Base-by-base conservation (phyloP, 176 grass and related monocot species). In the Dendrocalamus sinicus region DNA sequence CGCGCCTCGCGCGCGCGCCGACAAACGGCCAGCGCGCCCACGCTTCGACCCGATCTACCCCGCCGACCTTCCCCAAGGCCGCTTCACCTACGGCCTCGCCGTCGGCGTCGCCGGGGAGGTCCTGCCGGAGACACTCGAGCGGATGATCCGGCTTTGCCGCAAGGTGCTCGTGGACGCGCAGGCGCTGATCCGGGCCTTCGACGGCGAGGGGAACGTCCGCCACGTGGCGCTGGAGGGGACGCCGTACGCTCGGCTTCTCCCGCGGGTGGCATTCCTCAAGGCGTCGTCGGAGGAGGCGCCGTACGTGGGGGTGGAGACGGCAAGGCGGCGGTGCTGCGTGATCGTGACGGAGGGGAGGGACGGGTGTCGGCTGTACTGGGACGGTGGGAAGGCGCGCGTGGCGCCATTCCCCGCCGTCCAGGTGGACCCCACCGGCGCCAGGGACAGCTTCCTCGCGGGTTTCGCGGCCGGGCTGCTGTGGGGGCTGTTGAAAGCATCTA, bases 371-470 rank as follows among this genome's bases (percentile, higher is more conserved):
- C 57, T 96, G 59, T 94, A 90, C 55, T 94, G 93, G 91, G 86
- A 87, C 78, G 86, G 86, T 7, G 90, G 90, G 22, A 92, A 99
- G 79, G 72, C 91, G n/a, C 74, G 72, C 55, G 88, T 96, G 12
- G 61, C 81, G 11, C 91, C 96, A 9, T 99, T 99, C 79, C 84
- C 75, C 3, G 90, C 86, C 23, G 81, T 91, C 20, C 90, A 99
- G 88, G 84, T 99, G 14, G 96, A 99, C 67, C 96, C 96, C 20
- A 99, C 96, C 3, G 96, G 96, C 20, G 96, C 96, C 8, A 93
- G 93, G 6, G 96, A 99, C 72, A 96, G 96, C 76, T 99, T 94
- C 80, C 91, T 99, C 20, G 93, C 91, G 1, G 96, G 96, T 7
- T 94, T 99, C 68, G 86, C 90, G 1, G 54, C 81, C 37, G 96